These are phyloP conservation scores for Escovopsis weberi DNA, from an alignment of 2,329 filamentous ascomycete species.

Conservation along the genomic window DNA sequence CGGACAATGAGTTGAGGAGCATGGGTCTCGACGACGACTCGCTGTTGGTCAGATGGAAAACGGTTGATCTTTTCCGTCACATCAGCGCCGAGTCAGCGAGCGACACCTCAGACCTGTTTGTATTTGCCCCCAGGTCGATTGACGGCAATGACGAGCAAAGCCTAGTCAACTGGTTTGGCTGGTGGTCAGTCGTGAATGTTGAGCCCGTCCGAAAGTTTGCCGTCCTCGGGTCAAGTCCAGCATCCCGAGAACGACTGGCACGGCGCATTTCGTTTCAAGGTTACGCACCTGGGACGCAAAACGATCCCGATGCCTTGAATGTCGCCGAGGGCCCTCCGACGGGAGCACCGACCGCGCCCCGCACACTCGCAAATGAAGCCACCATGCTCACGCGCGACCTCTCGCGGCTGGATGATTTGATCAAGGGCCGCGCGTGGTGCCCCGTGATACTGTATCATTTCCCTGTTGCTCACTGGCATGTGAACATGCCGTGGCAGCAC, in stretches of 20 bases:
- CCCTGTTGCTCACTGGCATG: conserved; percentile 26
- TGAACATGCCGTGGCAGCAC: conserved; percentile 12
- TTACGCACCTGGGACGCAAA: conserved; percentile 20
- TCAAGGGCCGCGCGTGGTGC: conserved; percentile 1
- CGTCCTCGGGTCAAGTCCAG: conserved; percentile 34
- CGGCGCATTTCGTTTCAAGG: conserved; percentile 12
- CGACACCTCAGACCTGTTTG: conserved; percentile 18
- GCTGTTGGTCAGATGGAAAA: conserved; percentile 12
- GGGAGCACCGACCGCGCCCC: too few relatives aligned
- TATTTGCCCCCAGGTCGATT: conserved; percentile 32
- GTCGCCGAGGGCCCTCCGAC: not conserved
- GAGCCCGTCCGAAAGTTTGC: conserved; percentile 39
- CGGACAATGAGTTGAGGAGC: not conserved
- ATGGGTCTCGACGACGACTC: conserved; percentile 3
- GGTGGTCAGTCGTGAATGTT: conserved; percentile 36
- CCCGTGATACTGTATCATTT: conserved; percentile 20
- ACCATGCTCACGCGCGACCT: not conserved
- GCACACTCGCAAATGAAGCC: not conserved
- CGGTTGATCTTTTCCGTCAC: conserved; percentile 8
- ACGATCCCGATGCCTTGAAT: conserved; percentile 21
- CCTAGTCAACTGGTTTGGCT: conserved; percentile 48
- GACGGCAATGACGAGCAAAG: conserved; percentile 47
- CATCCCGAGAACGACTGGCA: conserved; percentile 10
- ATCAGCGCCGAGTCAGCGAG: conserved; percentile 8
- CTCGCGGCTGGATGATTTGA: not conserved